These are phyloP conservation scores for Apiotrichum gracile DNA, from an alignment of 1,284 basidiomycete genomes.

Conservation along the genomic window DNA sequence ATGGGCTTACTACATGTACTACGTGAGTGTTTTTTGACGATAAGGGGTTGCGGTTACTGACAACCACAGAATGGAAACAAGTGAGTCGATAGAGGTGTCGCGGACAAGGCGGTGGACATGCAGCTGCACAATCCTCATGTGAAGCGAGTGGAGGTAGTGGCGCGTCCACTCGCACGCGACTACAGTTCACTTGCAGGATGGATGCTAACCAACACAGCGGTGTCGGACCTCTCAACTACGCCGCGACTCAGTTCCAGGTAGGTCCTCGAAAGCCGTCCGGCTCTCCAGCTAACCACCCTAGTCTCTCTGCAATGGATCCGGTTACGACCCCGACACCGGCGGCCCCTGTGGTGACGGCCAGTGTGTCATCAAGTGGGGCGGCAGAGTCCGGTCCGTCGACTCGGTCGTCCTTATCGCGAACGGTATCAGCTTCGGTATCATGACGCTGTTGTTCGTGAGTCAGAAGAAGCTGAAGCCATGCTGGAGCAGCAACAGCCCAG, in stretches of 20 bases:
- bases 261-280: no score
- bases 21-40: neutral
- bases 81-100: no score
- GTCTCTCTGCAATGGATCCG: constrained; percentile 58
- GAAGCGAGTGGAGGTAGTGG: no score
- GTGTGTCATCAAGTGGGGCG: constrained; percentile 59
- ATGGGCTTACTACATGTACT: constrained; percentile 21
- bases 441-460: constrained; percentile 52
- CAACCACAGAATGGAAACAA: constrained; percentile 9
- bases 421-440: constrained; percentile 47
- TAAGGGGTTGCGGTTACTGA: neutral
- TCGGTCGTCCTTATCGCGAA: constrained; percentile 68
- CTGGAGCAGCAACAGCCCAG: constrained; percentile 53
- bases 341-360: constrained; percentile 18
- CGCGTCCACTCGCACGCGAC: no score
- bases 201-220: constrained; percentile 3
- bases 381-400: constrained; percentile 59
- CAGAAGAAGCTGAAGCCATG: constrained; percentile 26
- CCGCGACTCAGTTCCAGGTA: constrained; percentile 66
- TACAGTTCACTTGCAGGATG: no score
- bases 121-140: no score
- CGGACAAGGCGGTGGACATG: no score
- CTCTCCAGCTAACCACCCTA: neutral
- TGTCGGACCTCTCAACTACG: constrained; percentile 48
- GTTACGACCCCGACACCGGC: constrained; percentile 55